Evolutionary conservation across 768 basidiomycete genomes (phyloP), one percentile per base, ranked within the genome.

Genomic region (Strobilomyces dryophilus): DNA sequence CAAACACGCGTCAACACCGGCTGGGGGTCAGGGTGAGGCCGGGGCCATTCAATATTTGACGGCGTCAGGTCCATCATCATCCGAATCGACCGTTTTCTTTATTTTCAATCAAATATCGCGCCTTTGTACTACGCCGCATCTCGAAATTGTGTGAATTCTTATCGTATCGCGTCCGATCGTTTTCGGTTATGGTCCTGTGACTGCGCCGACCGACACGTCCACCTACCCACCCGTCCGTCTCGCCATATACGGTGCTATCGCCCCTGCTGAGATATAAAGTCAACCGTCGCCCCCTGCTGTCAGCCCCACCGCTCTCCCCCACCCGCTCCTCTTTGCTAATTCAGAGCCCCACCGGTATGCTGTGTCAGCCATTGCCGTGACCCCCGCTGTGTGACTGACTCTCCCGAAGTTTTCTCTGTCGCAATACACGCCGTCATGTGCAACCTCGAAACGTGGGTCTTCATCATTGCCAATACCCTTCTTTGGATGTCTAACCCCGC

Each of bases 371-470:
- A 5, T 21, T 32, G 40, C 44, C 42, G 12, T 20, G 24, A 4
- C 21, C 35, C 8, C 32, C 21, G n/a, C 42, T 15, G 34, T 56
- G 32, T 43, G 34, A 40, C 44, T 49, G 48, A 63, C 32, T 20
- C 41, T 36, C 14, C 39, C 55, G 17, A 52, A 48, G 51, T 24
- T 54, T 42, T 40, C 41, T 35, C 31, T 56, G 50, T 49, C 43
- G 31, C 42, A 39, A 29, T 50, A 53, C 29, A 41, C 54, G 49
- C 45, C 59, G 37, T 48, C 57, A 83, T 83, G 81, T 82, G 81
- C 69, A 79, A 78, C 58, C 76, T 80, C 40, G 74, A 77, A 62
- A 82, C 82, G 79, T 83, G 54, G 18, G 54, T 75, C 67, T 55
- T 47, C 45, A 4, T 52, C 46, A 54, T 51, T 62, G 42, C 53